Base-by-base conservation (phyloP, 2,329 filamentous ascomycete species). In the Paraphaeosphaeria minitans region DNA sequence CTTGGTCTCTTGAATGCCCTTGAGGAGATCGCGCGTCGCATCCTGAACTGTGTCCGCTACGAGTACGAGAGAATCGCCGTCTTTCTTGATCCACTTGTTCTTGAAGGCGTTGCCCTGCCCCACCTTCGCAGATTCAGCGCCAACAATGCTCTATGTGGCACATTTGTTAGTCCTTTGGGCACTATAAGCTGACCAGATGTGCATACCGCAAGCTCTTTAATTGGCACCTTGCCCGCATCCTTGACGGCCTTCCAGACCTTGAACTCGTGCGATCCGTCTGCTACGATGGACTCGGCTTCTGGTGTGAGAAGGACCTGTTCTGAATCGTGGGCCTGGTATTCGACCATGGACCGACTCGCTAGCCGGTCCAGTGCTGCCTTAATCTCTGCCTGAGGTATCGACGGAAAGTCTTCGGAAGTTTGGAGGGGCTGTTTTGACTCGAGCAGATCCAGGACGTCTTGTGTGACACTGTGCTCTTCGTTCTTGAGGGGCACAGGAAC, bases 101-200 rank as follows among this genome's bases (percentile, higher is more conserved):
- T 85, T 96, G 82, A 98, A 97, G 35, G 94, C 94, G 81, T 95
- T 96, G 69, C 93, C 93, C 76, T 95, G 90, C n/a, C 95, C 95
- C 60, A 97, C 83, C 80, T 92, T 94, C 51, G 89, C 89, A 49
- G 81, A 87, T 77, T 91, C 91, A 77, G 90, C 87, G 56, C 90
- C 89, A 64, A 94, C 87, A 81, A 81, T 74, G 81, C 82, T 70
- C 73, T 76, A 54, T 59, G 78, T 89, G 37, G 7, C n/a, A 46
- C 51, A 51, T 53, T 47, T 62, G 64, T 75, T 56, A 77, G 70
- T 57, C 49, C 24, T 47, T 50, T 9, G 21, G 6, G 5, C 13
- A 41, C 3, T n/a, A 9, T 37, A 14, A 42, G 16, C n/a, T 1
- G 3, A 24, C 10, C 45, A 5, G 14, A 22, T 57, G 43, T 56